These are phyloP conservation scores for Coffea humblotiana DNA, from an alignment of 305 asterid species.

Conservation along the genomic window DNA sequence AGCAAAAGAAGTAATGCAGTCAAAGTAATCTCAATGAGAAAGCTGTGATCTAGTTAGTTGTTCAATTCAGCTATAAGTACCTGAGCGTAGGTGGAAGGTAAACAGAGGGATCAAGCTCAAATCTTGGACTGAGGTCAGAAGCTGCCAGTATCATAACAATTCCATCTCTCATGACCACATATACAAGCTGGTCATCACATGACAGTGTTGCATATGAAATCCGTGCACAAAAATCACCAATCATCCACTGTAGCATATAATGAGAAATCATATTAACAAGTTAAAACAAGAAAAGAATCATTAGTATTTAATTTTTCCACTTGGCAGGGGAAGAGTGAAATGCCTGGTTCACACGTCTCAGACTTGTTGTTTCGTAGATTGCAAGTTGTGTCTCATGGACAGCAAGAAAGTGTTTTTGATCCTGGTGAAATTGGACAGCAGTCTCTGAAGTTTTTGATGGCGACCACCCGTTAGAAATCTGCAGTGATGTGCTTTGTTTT, in stretches of 20 bases:
- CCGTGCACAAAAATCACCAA: constrained; percentile 60
- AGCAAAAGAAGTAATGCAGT: background rate
- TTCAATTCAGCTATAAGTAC: constrained; percentile 21
- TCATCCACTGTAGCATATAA: constrained; percentile 50
- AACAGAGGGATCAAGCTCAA: constrained; percentile 68
- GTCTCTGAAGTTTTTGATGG: constrained; percentile 56
- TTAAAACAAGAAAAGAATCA: background rate
- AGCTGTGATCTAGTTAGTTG: background rate
- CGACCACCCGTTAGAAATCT: constrained; percentile 49
- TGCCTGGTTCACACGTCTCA: constrained; percentile 65
- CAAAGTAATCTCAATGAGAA: background rate
- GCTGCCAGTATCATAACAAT: constrained; percentile 55
- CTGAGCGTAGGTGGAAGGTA: constrained; percentile 51
- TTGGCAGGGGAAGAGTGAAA: background rate
- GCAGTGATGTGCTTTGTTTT: constrained; percentile 44
- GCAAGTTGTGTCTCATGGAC: constrained; percentile 84
- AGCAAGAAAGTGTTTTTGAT: constrained; percentile 54
- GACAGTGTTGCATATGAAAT: constrained; percentile 64
- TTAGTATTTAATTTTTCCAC: background rate
- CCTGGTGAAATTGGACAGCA: constrained; percentile 51
- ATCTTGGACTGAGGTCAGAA: constrained; percentile 55
- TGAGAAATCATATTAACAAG: background rate
- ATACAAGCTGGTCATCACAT: constrained; percentile 51
- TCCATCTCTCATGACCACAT: constrained; percentile 64
- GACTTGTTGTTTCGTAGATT: constrained; percentile 54